Evolutionary conservation across 768 basidiomycete species (phyloP).

Genomic region (Hortiboletus flavorubellus): DNA sequence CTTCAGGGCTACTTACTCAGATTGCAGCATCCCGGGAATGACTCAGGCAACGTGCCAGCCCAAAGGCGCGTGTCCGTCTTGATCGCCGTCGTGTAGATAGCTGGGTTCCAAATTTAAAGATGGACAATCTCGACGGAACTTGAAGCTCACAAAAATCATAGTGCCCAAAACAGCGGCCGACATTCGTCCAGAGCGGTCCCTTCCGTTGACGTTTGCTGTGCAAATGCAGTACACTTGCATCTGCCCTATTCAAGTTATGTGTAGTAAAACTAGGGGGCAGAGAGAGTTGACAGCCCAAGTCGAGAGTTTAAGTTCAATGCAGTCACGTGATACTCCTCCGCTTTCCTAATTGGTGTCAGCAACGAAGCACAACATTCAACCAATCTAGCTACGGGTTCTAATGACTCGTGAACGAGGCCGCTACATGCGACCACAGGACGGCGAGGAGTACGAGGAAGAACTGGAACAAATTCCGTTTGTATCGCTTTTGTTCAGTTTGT

Average conservation of each 20-base stretch:
- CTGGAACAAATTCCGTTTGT: slow-evolving; percentile 62
- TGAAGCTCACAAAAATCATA: background rate
- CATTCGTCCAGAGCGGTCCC: background rate
- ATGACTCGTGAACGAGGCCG: slow-evolving; percentile 24
- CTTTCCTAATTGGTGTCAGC: background rate
- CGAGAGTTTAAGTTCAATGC: background rate
- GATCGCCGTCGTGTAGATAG: slow-evolving; percentile 23
- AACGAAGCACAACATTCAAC: background rate
- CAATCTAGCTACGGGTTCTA: background rate
- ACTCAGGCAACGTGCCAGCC: slow-evolving; percentile 10
- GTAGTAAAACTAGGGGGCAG: background rate
- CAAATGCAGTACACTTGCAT: background rate
- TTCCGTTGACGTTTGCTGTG: background rate
- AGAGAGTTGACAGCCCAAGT: too few relatives aligned
- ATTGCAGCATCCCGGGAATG: background rate
- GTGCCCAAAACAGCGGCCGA: background rate
- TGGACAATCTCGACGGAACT: slow-evolving; percentile 10
- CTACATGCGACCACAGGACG: slow-evolving; percentile 23
- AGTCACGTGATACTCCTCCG: slow-evolving; percentile 14
- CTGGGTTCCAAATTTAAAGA: slow-evolving; percentile 1
- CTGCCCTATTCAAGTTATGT: background rate
- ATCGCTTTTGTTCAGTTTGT: background rate
- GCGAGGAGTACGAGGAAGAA: slow-evolving; percentile 56
- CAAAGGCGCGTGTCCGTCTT: slow-evolving; percentile 22
- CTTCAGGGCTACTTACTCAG: slow-evolving; percentile 3